Conservation (phyloP, 129 eudicot species). For the Helichrysum umbraculigerum region DNA sequence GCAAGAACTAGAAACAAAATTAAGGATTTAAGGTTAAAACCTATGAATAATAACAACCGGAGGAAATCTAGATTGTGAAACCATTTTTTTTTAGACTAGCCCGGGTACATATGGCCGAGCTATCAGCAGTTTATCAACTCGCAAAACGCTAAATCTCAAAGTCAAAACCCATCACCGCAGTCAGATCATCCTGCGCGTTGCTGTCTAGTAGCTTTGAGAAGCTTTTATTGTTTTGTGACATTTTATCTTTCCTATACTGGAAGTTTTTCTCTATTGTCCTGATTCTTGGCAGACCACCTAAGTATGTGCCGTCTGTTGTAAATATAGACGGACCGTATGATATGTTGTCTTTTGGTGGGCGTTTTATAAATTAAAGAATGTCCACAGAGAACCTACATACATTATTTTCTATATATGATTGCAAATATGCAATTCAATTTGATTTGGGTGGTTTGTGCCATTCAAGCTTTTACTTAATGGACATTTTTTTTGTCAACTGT, state of each 20-base stretch:
- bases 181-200: not conserved
- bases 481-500: constrained; percentile 21
- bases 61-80: not conserved
- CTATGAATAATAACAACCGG: not conserved
- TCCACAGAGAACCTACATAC: constrained; percentile 30
- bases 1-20: not conserved
- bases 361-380: constrained; percentile 21
- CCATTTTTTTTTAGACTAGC: not conserved
- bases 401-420: not conserved
- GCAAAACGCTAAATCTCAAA: not conserved
- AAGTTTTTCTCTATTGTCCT: constrained; percentile 24
- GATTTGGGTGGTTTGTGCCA: not conserved
- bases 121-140: not conserved
- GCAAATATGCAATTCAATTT: not conserved
- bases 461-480: not conserved
- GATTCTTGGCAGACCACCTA: constrained; percentile 45
- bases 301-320: constrained; percentile 39
- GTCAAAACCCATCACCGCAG: not conserved
- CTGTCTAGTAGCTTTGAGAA: too few relatives aligned
- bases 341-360: constrained; percentile 40
- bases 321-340: constrained; percentile 34
- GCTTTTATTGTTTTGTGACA: not conserved
- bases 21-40: not conserved
- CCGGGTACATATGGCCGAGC: not conserved
- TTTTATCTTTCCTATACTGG: not conserved